A percentile compares a stretch with the other conserved stretches of the same genome.
These are phyloP conservation scores for Apophysomyces sp. DNA, from an alignment of 371 early-diverging fungal genomes.

Conservation along the genomic window DNA sequence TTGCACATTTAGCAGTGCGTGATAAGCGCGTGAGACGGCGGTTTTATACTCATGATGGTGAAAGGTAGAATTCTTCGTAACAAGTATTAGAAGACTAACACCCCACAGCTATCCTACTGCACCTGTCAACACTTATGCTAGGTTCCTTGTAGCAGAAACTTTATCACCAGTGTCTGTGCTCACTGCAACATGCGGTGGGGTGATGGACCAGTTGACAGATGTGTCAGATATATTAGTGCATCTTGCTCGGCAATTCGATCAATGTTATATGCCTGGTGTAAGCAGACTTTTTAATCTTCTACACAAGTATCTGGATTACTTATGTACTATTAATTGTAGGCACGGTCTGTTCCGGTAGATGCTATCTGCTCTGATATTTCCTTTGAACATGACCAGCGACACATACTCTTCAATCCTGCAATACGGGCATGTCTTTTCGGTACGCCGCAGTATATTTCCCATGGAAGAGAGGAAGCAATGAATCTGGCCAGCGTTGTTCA, in stretches of 20 bases:
- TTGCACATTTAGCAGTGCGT: conserved; percentile 41
- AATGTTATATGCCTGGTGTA: conserved; percentile 37
- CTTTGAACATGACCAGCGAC: conserved; percentile 58
- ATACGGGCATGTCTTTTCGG: conserved; percentile 55
- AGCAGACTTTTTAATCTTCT: conserved; percentile 13
- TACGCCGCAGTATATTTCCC: conserved; percentile 24
- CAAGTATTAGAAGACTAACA: not conserved
- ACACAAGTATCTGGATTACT: conserved; percentile 11
- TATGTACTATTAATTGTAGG: conserved; percentile 34
- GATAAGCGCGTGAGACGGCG: conserved; percentile 41
- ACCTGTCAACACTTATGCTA: conserved; percentile 43
- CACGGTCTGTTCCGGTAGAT: conserved; percentile 68
- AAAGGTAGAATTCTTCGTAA: conserved; percentile 7
- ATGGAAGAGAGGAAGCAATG: conserved; percentile 15
- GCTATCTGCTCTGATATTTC: conserved; percentile 63
- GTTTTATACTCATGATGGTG: conserved; percentile 23
- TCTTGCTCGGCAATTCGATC: conserved; percentile 22
- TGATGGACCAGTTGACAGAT: conserved; percentile 32
- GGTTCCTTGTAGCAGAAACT: conserved; percentile 44
- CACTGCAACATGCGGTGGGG: conserved; percentile 18
- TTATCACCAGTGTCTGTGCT: conserved; percentile 23
- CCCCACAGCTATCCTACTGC: conserved; percentile 21
- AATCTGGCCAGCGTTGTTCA: conserved; percentile 20
- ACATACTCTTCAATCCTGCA: conserved; percentile 48
- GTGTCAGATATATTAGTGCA: conserved; percentile 21